phyloP scores from a whole-genome alignment of 2,329 filamentous ascomycete genomes.

The Thielaviopsis cerberus region DNA sequence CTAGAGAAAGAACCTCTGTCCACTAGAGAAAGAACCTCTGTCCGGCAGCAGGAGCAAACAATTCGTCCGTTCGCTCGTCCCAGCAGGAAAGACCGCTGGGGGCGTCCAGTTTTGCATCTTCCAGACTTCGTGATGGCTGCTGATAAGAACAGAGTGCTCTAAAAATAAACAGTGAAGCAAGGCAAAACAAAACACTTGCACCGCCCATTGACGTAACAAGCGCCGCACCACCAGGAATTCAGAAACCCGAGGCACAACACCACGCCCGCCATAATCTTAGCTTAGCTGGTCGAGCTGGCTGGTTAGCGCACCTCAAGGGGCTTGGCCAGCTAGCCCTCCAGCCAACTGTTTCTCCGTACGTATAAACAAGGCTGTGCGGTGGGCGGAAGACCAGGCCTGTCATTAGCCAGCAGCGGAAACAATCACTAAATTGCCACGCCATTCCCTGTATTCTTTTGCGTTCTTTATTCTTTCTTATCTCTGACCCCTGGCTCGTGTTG shows the following conservation, averaged over 20 bases:
- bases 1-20: no score
- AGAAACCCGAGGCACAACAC: not conserved
- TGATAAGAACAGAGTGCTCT: no score
- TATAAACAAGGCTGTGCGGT: not conserved
- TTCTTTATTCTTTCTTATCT: constrained; percentile 3
- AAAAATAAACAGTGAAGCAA: not conserved
- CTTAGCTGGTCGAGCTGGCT: not conserved
- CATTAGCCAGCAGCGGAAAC: not conserved
- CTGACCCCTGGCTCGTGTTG: constrained; percentile 5
- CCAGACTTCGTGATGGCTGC: no score
- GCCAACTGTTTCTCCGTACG: not conserved
- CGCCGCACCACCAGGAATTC: not conserved
- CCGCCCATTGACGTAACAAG: not conserved
- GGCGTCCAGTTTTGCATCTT: no score
- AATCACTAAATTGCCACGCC: not conserved
- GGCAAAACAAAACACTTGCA: not conserved
- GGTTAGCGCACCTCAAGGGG: not conserved
- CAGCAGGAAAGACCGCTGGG: no score
- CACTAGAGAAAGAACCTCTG: not conserved
- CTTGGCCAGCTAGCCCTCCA: no score
- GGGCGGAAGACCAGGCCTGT: not conserved
- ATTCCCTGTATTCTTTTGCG: not conserved
- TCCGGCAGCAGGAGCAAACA: no score
- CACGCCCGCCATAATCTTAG: not conserved
- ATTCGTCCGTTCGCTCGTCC: no score